phyloP scores from a whole-genome alignment of 2,329 filamentous ascomycete species.

The Pseudocercospora eumusae region DNA sequence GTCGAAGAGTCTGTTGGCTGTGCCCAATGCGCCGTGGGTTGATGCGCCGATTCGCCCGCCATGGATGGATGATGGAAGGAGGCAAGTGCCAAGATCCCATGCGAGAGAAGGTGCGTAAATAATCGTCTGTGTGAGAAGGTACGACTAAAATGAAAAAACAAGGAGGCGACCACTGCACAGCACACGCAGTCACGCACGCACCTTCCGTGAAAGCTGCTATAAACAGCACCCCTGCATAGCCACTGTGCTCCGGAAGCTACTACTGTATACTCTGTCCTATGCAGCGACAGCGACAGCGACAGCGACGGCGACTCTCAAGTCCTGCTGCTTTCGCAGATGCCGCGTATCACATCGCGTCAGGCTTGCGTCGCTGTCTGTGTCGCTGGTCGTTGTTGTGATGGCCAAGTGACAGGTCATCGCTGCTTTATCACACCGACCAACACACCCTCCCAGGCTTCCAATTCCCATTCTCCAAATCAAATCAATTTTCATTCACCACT shows the following conservation, averaged over 20 bases:
- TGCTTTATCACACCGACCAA: not conserved
- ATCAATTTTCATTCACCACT: not conserved
- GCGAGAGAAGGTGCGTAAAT: not conserved
- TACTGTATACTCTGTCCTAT: too few species aligned
- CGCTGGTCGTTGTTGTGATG: slow-evolving; percentile 1
- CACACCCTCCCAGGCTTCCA: too few species aligned
- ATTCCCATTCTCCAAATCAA: too few species aligned
- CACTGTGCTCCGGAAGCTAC: not conserved
- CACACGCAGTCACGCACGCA: not conserved
- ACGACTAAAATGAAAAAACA: not conserved
- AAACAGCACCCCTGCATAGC: not conserved
- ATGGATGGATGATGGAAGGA: slow-evolving; percentile 4
- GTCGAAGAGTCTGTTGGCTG: slow-evolving; percentile 6
- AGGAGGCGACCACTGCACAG: not conserved
- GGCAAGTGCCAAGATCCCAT: too few species aligned
- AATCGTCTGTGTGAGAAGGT: not conserved
- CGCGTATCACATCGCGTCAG: slow-evolving; percentile 5
- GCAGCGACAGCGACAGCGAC: too few species aligned
- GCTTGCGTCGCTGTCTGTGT: not conserved
- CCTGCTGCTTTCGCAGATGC: not conserved
- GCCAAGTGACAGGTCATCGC: not conserved
- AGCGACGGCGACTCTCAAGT: not conserved
- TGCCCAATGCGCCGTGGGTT: slow-evolving; percentile 16
- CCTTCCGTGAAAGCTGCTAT: not conserved
- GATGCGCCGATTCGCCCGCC: slow-evolving; percentile 18